Percentiles rank a stretch among this genome's conserved stretches.
These are phyloP conservation scores for Guyanaporus albipodus DNA, from an alignment of 768 basidiomycete genomes.

Conservation along the genomic window DNA sequence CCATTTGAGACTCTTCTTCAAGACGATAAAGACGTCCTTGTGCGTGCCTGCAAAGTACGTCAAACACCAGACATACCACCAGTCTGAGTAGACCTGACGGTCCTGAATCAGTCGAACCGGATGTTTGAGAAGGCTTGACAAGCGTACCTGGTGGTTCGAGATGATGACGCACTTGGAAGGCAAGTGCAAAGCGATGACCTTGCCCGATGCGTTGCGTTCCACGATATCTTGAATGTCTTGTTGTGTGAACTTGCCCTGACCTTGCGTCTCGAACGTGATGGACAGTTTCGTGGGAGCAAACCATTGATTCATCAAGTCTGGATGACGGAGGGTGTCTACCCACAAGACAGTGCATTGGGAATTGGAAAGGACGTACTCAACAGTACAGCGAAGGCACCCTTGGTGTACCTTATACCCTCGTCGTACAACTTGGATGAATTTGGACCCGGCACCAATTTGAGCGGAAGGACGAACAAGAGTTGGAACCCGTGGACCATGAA, in stretches of 20 bases:
- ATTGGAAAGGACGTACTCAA: constrained; percentile 48
- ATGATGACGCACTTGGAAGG: constrained; percentile 81
- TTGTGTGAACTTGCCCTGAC: constrained; percentile 56
- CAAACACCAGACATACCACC: constrained; percentile 88
- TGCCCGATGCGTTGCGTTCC: constrained; percentile 52
- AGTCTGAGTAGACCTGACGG: constrained; percentile 67
- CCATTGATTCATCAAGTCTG: constrained; percentile 77
- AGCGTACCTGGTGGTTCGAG: constrained; percentile 85
- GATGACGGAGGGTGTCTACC: constrained; percentile 1
- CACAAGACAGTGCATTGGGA: neutral
- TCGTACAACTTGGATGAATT: constrained; percentile 57
- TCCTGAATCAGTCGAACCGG: constrained; percentile 3
- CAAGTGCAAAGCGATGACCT: constrained; percentile 57
- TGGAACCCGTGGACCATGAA: constrained; percentile 71
- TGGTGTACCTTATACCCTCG: constrained; percentile 71
- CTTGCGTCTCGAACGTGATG: constrained; percentile 70
- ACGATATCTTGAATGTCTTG: constrained; percentile 58
- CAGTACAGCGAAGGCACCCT: constrained; percentile 75
- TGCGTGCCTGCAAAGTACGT: constrained; percentile 68
- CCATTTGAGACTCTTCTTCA: constrained; percentile 88
- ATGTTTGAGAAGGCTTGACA: neutral
- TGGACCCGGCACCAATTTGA: constrained; percentile 60
- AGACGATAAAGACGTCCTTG: constrained; percentile 78
- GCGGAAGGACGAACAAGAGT: constrained; percentile 63
- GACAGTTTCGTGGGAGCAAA: constrained; percentile 75